phyloP scores from a whole-genome alignment of 1,284 basidiomycete genomes.

The Agroathelia rolfsii region DNA sequence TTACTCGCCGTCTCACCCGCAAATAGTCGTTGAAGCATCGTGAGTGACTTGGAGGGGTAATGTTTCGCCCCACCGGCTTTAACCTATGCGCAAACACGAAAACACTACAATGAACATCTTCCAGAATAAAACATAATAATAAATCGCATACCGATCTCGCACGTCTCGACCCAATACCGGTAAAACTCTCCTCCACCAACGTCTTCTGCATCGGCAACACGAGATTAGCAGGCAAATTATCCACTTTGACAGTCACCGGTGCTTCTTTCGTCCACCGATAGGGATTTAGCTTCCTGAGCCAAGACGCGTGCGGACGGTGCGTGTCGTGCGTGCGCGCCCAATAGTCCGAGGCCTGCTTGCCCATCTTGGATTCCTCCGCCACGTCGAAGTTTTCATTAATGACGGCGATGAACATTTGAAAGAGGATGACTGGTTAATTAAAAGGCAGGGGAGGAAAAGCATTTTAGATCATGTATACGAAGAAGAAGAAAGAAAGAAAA shows the following conservation, averaged over 20 bases:
- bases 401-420: conserved; percentile 98
- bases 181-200: conserved; percentile 58
- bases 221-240: conserved; percentile 61
- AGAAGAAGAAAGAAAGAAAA: conserved; percentile 9
- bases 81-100: conserved; percentile 12
- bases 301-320: conserved; percentile 43
- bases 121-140: conserved; percentile 1
- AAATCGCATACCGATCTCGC: conserved; percentile 16
- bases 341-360: conserved; percentile 68
- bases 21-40: conserved; percentile 55
- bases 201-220: conserved; percentile 71
- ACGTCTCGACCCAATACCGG: conserved; percentile 28
- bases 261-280: conserved; percentile 75
- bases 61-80: conserved; percentile 28
- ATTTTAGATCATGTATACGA: not conserved
- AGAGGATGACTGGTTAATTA: conserved; percentile 90
- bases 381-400: conserved; percentile 97
- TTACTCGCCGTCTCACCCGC: conserved; percentile 47
- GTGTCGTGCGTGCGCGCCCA: conserved; percentile 48
- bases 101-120: not conserved
- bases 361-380: conserved; percentile 85
- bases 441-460: conserved; percentile 8
- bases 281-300: conserved; percentile 79
- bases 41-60: conserved; percentile 46
- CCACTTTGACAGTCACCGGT: conserved; percentile 65